Percentiles rank a stretch among this genome's conserved stretches.
Evolutionary conservation across 805 yeast species (phyloP).

Genomic region (Schwanniomyces vanrijiae): DNA sequence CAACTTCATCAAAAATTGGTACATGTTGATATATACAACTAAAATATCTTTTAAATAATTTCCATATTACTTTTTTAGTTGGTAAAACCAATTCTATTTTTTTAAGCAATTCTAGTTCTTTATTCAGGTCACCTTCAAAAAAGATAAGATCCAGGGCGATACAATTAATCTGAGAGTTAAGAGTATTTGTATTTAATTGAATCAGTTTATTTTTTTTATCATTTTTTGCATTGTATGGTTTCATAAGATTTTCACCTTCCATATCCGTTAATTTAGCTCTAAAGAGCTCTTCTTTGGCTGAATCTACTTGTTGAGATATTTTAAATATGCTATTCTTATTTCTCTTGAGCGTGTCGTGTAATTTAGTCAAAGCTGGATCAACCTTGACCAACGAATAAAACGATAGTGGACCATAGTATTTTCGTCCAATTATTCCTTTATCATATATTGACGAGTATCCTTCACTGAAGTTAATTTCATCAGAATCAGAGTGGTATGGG

Average conservation of each 20-base stretch:
- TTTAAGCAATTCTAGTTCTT: constrained; percentile 22
- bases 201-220: not conserved
- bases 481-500: constrained; percentile 13
- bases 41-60: constrained; percentile 42
- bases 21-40: constrained; percentile 41
- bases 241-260: constrained; percentile 12
- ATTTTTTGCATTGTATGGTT: not conserved
- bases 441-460: constrained; percentile 23
- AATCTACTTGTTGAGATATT: not conserved
- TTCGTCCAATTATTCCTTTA: constrained; percentile 23
- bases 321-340: constrained; percentile 1
- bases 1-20: constrained; percentile 41
- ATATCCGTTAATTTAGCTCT: constrained; percentile 8
- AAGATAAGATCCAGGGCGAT: constrained; percentile 24
- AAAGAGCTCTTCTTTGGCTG: constrained; percentile 4
- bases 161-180: constrained; percentile 10
- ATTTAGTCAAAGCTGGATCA: constrained; percentile 19
- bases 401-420: constrained; percentile 31
- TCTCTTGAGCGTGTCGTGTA: constrained; percentile 12
- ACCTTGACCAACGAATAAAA: constrained; percentile 27
- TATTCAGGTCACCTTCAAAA: constrained; percentile 28
- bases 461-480: constrained; percentile 16
- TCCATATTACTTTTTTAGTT: constrained; percentile 31
- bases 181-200: not conserved
- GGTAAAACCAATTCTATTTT: constrained; percentile 40